Percentiles rank a stretch among this genome's conserved stretches.
phyloP scores from a whole-genome alignment of 176 grass and related monocot species.

The Phoenix roebelenii region DNA sequence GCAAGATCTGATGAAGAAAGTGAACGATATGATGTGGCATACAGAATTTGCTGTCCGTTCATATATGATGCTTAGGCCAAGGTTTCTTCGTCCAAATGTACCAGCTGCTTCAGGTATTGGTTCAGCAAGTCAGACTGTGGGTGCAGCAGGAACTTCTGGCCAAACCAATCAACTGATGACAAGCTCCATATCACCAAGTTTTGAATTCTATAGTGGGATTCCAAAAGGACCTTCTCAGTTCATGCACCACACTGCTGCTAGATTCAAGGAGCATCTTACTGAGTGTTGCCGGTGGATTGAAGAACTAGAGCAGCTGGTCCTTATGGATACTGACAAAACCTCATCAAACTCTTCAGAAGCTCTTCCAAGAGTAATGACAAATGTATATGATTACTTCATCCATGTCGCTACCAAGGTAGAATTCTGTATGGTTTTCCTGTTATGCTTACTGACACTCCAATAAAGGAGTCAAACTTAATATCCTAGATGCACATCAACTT shows the following conservation, averaged over 20 bases:
- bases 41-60: constrained; percentile 47
- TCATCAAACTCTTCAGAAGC: constrained; percentile 36
- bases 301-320: constrained; percentile 65
- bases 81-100: constrained; percentile 33
- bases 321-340: constrained; percentile 38
- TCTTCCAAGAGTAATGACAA: constrained; percentile 59
- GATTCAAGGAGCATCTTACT: constrained; percentile 47
- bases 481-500: too few species aligned
- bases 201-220: constrained; percentile 35
- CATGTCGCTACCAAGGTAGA: constrained; percentile 77
- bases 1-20: constrained; percentile 35
- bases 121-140: constrained; percentile 10
- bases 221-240: constrained; percentile 57
- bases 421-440: background rate
- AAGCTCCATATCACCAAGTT: constrained; percentile 19
- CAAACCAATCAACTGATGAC: constrained; percentile 38
- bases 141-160: background rate
- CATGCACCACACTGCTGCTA: constrained; percentile 39
- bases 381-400: constrained; percentile 80
- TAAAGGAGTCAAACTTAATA: too few species aligned
- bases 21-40: constrained; percentile 44
- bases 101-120: constrained; percentile 20
- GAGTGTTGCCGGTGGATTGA: constrained; percentile 50
- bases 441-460: too few species aligned
- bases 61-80: constrained; percentile 43